Base-by-base conservation (phyloP, 192 early-diverging fungal species). In the Backusella luteola region DNA sequence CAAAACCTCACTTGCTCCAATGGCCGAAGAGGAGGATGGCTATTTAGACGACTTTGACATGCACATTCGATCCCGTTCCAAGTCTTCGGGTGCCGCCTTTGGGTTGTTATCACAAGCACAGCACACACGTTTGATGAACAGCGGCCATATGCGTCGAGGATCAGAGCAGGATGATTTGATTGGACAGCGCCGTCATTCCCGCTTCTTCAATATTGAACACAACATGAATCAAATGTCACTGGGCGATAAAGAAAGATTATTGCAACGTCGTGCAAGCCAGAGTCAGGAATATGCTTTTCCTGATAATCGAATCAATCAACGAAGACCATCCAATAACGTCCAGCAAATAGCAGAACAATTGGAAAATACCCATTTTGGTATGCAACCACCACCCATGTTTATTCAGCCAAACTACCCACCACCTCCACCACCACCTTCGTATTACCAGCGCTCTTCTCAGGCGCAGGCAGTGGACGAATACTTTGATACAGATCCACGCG, bases 61-160 rank as follows among this genome's bases (percentile, higher is more conserved):
- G 9, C 83, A 87, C 73, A 85, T 81, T 17, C 83, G 91, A 39
- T 79, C 83, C 11, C 74, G 90, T 32, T 91, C 89, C 21, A 90
- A 93, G 77, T 92, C 90, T 4, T 89, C 91, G 6, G 89, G 90
- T 12, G 90, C 89, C 3, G 89, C 91, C 56, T 91, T 88, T 80
- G 90, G 89, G 29, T 52, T 91, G 7, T 67, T 91, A 66, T 80
- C 89, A 34, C 81, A 84, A 29, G 79, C 87, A 36, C 83, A 89
- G 56, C 81, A 86, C 39, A 53, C 81, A 53, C 81, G 80, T 63
- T 69, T 84, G 36, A 53, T 69, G 67, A 79, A 84, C 12, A 46
- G 81, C 12, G 41, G 72, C 59, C 79, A 86, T 63, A 73, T 84
- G 38, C 81, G 83, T 39, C 79, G 84, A 21, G 83, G 78, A 72